Evolutionary conservation across 768 basidiomycete species (phyloP), one percentile per base, ranked within the genome.

Genomic region (Roridomyces roridus): DNA sequence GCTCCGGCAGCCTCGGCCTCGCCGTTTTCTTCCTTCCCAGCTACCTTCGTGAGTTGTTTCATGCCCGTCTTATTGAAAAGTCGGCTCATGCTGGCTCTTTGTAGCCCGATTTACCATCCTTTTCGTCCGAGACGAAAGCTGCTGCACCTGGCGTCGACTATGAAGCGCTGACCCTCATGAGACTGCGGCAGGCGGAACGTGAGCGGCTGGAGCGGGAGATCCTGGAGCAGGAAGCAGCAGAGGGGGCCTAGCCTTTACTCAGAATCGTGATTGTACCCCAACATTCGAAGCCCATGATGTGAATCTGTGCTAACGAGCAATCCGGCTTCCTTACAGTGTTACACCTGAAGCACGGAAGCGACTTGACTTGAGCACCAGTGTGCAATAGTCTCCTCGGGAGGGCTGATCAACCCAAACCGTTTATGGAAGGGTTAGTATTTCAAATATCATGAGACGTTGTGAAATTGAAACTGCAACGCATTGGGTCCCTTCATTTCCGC

Each of bases 141-240:
- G 45, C 68, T 18, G 60, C 71, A 20, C 65, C 76, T 11, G 82
- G 81, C 2, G 62, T 93, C 44, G 89, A 93, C 67, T 94, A 88
- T 52, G 92, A 94, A 71, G 84, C 87, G 3, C 66, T 93, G 56
- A 94, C 91, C 1, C 77, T 94, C 31, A 82, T 94, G 80, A 83
- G 92, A 5, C 76, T 95, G 68, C 79, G 92, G 31, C 89, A 94
- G 66, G 91, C 92, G 0, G 92, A 94, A 69, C 79, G 88, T 35
- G 88, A 86, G 59, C 77, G 88, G 40, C 68, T 95, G 23, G 92
- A 94, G 68, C 77, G 83, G 55, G 91, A 92, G 68, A 91, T 92
- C 60, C 70, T 84, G 35, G 89, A 90, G 66, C 80, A 83, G 49
- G 91, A 92, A 62, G 85, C 81, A 6, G 71, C 70, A 31, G 80